Base-by-base conservation (phyloP, 2,329 filamentous ascomycete genomes). In the Stemphylium lycopersici region DNA sequence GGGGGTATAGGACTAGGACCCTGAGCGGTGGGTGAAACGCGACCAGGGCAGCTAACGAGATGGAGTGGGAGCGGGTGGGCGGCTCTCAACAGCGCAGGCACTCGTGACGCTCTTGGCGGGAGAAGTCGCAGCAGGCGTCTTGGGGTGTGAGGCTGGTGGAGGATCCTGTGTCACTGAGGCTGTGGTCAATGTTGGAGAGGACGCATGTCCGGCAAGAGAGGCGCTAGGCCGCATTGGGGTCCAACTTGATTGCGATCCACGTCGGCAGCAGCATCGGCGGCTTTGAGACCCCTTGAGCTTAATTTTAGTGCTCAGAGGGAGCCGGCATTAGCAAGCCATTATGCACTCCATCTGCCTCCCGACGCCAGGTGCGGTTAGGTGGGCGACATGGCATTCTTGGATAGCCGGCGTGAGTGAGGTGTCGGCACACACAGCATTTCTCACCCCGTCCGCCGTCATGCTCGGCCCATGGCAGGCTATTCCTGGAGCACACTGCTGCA, bases 1-100 rank as follows among this genome's bases (percentile, higher is more conserved):
- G 58, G 59, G 26, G 26, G 56, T 38, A 33, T 41, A 33, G 56
- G 61, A 56, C 54, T 56, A 58, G 58, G 55, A 58, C 60, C 60
- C 65, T 67, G 62, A 59, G 54, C 57, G 48, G 57, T 59, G 56
- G 69, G 57, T 66, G 64, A 66, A 66, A 66, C 67, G 63, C 67
- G 39, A 56, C 48, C 59, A 61, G 61, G 61, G 58, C 57, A 57
- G 55, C 56, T 41, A 52, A 39, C n/a, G n/a, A 16, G 32, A 32
- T 34, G 42, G 40, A 33, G 34, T 24, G 36, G 42, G 26, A 46
- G 43, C 36, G 33, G 18, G 29, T 16, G 47, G 42, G 39, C 47
- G 42, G 26, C 38, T 44, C 48, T 39, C 32, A 50, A 48, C 48
- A 49, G 51, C 39, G 54, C 41, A 52, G 48, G 39, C 47, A 39